Base-by-base conservation (phyloP, 176 grass and related monocot species). In the Rhynchospora pubera region DNA sequence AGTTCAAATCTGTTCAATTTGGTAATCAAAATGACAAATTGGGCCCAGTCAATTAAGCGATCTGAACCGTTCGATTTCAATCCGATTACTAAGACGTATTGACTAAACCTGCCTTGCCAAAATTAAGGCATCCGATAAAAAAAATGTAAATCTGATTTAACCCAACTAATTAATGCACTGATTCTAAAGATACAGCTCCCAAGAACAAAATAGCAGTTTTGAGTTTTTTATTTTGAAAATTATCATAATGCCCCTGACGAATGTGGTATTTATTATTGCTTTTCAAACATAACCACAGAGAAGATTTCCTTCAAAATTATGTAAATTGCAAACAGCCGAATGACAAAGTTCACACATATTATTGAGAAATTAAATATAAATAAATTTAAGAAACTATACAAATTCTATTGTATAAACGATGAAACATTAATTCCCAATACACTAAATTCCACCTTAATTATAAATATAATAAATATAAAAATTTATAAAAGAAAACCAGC, bases 401-500 rank as follows among this genome's bases (percentile, higher is more conserved):
- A 26, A 73, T 73, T 73, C 45, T 73, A 3, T 51, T 73, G 24
- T 24, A 48, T 73, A 21, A 8, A 24, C 55, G 13, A 28, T 51
- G 48, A 76, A 26, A 55, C 11, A 76, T 21, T 7, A 28, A 76
- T 32, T 48, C 48, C 13, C 71, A 26, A 55, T 52, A 68, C 7
- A 74, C 46, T 24, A 23, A 51, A 16, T 30, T 5, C 23, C 59
- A 62, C 59, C 59, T 62, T 62, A 23, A 22, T 65, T 30, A 51
- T 51, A 74, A 5, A n/a, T n/a, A n/a, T n/a, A n/a, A n/a, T n/a
- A n/a, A n/a, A n/a, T n/a, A n/a, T n/a, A 12, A 11, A 55, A 53
- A 52, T 52, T 8, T 30, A 55, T 39, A 74, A 83, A 83, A 83
- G 7, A 59, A 59, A 61, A 76, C 52, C 71, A 55, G 22, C 71